Base-by-base conservation (phyloP, 371 early-diverging fungal genomes). In the Apophysomyces ossiformis region DNA sequence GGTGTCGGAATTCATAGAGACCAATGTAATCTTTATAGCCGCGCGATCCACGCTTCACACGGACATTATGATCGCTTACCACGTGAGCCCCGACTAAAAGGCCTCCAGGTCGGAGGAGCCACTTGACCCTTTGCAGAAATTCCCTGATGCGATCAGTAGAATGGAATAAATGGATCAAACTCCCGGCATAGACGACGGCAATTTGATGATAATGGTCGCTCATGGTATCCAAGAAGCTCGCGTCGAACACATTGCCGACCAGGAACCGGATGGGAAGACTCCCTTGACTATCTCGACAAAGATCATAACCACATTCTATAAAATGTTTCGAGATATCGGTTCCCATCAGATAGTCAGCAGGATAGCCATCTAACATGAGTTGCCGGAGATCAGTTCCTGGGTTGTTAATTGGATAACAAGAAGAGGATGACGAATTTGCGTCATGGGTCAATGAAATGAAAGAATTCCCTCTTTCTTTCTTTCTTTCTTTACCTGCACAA, bases 301-400 rank as follows among this genome's bases (percentile, higher is more conserved):
- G 61, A 13, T 62, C 61, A 32, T 74, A 76, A 3, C 83, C 83
- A 37, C 70, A 69, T 5, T 79, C 70, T 26, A 82, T 76, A 41
- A 73, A 82, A 35, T 64, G 63, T 9, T 36, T 41, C 13, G 72
- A 70, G 4, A 69, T 58, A 50, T 82, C 83, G 16, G 67, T 61
- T 5, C 83, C 83, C 15, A 78, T 62, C 7, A 82, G 57, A 32
- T 60, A 69, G 12, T 61, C 11, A 16, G 39, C 70, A 15, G 83
- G 83, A 57, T 79, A 82, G 7, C 83, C 83, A 45, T 79, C 77
- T 50, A 75, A 13, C 32, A 73, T 47, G 35, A 82, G 50, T 59
- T 76, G 67, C 8, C 83, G 66, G 8, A 82, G 60, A 70, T 82
- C 83, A 13, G 73, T 79, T 7, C 83, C 83, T 78, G 32, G 32